These are phyloP conservation scores for Clonostachys rhizophaga DNA, from an alignment of 2,329 filamentous ascomycete species.

Conservation along the genomic window DNA sequence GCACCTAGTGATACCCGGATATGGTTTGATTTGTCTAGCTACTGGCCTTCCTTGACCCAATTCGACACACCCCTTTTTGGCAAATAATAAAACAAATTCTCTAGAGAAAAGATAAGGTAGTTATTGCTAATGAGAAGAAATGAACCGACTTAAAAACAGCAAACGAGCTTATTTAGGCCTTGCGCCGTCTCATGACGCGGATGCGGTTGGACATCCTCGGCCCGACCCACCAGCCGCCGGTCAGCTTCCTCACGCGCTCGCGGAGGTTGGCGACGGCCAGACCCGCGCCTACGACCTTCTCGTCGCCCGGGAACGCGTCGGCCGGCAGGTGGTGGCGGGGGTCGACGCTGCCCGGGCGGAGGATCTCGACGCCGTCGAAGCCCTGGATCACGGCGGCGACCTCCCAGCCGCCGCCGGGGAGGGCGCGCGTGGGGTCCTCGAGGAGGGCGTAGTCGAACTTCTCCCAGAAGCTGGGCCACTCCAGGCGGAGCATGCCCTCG, in stretches of 20 bases:
- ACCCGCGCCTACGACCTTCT: constrained; percentile 39
- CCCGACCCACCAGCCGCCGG: constrained; percentile 62
- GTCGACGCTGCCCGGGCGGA: constrained; percentile 36
- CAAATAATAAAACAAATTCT: no score
- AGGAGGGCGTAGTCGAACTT: constrained; percentile 58
- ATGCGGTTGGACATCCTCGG: constrained; percentile 55
- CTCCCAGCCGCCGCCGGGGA: constrained; percentile 45
- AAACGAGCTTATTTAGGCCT: not conserved
- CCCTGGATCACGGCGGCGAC: constrained; percentile 51
- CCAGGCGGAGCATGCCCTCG: constrained; percentile 41
- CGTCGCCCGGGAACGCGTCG: constrained; percentile 5
- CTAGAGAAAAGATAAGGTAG: no score
- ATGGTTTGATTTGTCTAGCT: no score
- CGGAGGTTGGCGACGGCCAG: constrained; percentile 29
- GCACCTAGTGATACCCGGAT: no score
- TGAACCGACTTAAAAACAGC: no score
- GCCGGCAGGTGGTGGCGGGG: constrained; percentile 2
- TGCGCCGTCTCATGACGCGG: constrained; percentile 34
- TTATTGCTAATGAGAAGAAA: no score
- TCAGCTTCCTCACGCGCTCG: constrained; percentile 34
- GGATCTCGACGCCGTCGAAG: constrained; percentile 53
- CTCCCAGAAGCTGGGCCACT: constrained; percentile 53
- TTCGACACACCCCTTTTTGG: no score
- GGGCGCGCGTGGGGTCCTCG: constrained; percentile 42
- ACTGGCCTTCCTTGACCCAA: no score